phyloP scores from a whole-genome alignment of 164 flowering plant genomes.

The Tetrastigma voinierianum region DNA sequence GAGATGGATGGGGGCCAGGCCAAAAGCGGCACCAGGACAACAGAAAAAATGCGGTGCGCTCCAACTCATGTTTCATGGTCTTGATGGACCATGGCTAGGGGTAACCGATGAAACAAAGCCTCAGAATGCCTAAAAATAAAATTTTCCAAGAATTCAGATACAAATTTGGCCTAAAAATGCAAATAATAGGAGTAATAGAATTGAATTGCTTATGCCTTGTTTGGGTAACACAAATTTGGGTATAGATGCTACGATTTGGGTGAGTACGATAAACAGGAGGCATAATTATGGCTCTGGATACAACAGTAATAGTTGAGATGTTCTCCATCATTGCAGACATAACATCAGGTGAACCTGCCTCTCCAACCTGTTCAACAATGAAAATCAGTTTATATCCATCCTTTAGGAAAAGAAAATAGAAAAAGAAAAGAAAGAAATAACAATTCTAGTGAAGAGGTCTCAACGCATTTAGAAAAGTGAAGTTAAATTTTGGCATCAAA shows the following conservation, averaged over 20 bases:
- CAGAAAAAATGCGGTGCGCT: no score
- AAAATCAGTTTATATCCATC: not conserved
- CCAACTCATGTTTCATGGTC: no score
- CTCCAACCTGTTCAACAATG: slow-evolving; percentile 71
- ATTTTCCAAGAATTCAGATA: not conserved
- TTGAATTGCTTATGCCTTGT: slow-evolving; percentile 58
- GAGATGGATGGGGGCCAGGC: slow-evolving; percentile 53
- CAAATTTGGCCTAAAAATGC: not conserved
- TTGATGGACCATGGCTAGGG: no score
- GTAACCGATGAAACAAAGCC: no score
- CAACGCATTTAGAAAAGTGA: no score
- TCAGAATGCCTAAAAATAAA: slow-evolving; percentile 69
- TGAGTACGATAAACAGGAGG: slow-evolving; percentile 85
- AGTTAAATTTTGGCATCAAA: no score
- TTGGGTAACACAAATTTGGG: slow-evolving; percentile 80
- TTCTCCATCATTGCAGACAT: slow-evolving; percentile 96
- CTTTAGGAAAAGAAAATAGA: not conserved
- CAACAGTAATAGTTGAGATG: slow-evolving; percentile 50
- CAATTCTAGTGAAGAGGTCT: no score
- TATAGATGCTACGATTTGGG: no score
- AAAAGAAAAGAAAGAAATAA: no score
- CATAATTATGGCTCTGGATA: slow-evolving; percentile 70
- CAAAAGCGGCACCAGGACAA: slow-evolving; percentile 97
- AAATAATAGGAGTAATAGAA: not conserved
- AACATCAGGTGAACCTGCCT: slow-evolving; percentile 86